Conservation (phyloP, 139 green algal species). For the Bryopsis sp. region DNA sequence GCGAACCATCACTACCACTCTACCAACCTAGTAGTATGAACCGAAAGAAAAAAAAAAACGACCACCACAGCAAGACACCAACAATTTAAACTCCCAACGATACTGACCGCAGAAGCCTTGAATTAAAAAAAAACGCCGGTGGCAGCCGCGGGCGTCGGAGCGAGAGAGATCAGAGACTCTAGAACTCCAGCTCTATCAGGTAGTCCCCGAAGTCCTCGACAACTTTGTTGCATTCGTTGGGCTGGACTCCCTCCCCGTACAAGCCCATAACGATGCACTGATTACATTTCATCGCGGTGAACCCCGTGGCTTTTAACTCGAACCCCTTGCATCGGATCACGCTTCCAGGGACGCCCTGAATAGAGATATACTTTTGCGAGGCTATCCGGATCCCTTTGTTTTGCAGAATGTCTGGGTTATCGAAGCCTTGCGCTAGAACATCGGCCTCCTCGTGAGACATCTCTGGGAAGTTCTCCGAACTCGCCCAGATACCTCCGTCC, state of each 20-base stretch:
- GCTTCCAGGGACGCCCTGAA: constrained; percentile 43
- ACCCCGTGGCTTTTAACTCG: constrained; percentile 29
- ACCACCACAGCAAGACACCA: no score
- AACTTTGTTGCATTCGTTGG: constrained; percentile 50
- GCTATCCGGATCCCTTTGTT: constrained; percentile 44
- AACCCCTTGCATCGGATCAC: constrained; percentile 62
- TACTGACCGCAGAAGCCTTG: no score
- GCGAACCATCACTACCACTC: no score
- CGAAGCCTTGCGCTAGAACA: constrained; percentile 41
- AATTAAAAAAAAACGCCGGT: no score
- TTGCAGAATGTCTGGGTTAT: constrained; percentile 31
- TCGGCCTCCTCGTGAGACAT: constrained; percentile 38
- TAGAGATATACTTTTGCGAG: constrained; percentile 51
- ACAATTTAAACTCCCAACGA: no score
- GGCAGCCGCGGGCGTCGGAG: no score
- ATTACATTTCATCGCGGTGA: constrained; percentile 63
- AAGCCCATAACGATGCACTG: constrained; percentile 63
- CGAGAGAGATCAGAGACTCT: no score
- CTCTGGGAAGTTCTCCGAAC: constrained; percentile 42
- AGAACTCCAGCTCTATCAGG: constrained; percentile 52
- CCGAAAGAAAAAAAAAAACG: no score
- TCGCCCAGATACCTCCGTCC: constrained; percentile 65
- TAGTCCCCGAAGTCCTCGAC: constrained; percentile 70
- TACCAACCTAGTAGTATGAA: no score
- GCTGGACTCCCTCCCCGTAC: constrained; percentile 50